A percentile compares a stretch with the other conserved stretches of the same genome.
Evolutionary conservation across 257 asterid species (phyloP).

Genomic region (Ligustrum vulgare): DNA sequence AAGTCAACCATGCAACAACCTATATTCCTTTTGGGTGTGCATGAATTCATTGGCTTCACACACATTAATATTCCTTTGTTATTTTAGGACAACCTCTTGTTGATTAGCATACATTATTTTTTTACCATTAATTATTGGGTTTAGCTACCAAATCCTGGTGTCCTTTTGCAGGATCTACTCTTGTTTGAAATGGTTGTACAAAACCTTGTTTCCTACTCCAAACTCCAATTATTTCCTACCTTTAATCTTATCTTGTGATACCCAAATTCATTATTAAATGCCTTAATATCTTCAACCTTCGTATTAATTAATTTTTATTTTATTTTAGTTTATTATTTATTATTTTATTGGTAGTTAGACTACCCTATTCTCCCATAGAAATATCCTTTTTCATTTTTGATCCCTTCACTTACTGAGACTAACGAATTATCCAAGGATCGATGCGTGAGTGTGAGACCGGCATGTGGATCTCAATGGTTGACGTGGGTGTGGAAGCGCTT

Average conservation of each 20-base stretch:
- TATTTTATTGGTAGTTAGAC: no score
- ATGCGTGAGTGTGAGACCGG: not conserved
- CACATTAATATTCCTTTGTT: not conserved
- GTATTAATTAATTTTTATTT: no score
- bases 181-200: constrained; percentile 17
- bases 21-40: constrained; percentile 2
- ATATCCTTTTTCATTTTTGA: no score
- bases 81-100: not conserved
- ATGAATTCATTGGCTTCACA: not conserved
- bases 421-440: not conserved
- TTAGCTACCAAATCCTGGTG: constrained; percentile 46
- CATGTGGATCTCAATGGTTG: not conserved
- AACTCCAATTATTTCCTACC: not conserved
- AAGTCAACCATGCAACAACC: constrained; percentile 26
- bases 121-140: constrained; percentile 32
- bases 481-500: not conserved
- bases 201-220: constrained; percentile 20
- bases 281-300: not conserved
- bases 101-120: not conserved
- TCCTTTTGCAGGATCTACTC: constrained; percentile 30
- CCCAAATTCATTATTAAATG: not conserved
- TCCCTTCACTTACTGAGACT: no score
- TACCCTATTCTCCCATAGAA: no score
- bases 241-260: not conserved
- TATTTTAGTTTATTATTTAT: no score